Conservation (phyloP, 2,329 filamentous ascomycete species). For the Rhinocladiella similis region DNA sequence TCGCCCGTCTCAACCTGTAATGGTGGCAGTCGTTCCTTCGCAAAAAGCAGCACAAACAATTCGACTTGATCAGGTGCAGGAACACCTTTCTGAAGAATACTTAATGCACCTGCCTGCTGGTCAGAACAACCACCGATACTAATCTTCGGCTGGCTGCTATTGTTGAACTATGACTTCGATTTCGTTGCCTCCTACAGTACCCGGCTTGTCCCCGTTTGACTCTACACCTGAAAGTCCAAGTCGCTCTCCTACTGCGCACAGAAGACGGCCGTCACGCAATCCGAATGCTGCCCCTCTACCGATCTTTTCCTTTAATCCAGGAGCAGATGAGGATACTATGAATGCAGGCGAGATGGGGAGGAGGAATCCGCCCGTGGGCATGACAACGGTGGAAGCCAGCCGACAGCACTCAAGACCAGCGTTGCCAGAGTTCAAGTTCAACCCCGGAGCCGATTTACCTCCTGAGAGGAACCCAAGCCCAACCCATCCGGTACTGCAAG, state of each 20-base stretch:
- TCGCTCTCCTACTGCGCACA: slow-evolving; percentile 20
- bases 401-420: slow-evolving; percentile 17
- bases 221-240: slow-evolving; percentile 10
- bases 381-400: slow-evolving; percentile 9
- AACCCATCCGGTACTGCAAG: slow-evolving; percentile 31
- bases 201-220: slow-evolving; percentile 19
- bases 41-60: slow-evolving; percentile 11
- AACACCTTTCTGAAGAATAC: slow-evolving; percentile 15
- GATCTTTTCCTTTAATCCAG: slow-evolving; percentile 27
- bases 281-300: slow-evolving; percentile 26
- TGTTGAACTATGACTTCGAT: slow-evolving; percentile 50
- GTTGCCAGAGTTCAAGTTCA: slow-evolving; percentile 31
- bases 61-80: slow-evolving; percentile 18
- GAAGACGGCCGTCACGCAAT: slow-evolving; percentile 24
- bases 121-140: slow-evolving; percentile 11
- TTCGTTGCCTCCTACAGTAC: slow-evolving; percentile 21
- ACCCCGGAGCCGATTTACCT: slow-evolving; percentile 29
- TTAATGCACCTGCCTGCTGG: slow-evolving; percentile 24
- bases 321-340: slow-evolving; percentile 13
- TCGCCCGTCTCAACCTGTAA: slow-evolving; percentile 12
- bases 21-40: slow-evolving; percentile 22
- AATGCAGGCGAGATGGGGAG: slow-evolving; percentile 8
- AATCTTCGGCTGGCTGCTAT: slow-evolving; percentile 39
- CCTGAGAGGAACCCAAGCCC: slow-evolving; percentile 24
- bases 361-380: not conserved